Conservation (phyloP, 805 yeast genomes). For the Candida hispaniensis region DNA sequence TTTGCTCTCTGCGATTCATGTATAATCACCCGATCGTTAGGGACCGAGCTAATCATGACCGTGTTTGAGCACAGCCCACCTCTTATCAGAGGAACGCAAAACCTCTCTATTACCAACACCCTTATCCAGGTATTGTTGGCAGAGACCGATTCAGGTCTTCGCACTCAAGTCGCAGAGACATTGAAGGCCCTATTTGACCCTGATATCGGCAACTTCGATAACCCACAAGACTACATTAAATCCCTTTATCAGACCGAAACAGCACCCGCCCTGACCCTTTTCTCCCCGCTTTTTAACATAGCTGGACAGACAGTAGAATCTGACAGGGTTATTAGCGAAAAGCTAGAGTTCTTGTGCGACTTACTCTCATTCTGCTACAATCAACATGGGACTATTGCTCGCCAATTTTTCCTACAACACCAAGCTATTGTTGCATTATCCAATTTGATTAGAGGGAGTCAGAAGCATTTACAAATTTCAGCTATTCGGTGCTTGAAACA, state of each 20-base stretch:
- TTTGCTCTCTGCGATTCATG: slow-evolving; percentile 54
- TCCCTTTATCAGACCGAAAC: slow-evolving; percentile 4
- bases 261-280: slow-evolving; percentile 4
- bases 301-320: not conserved
- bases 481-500: slow-evolving; percentile 60
- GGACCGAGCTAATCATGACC: slow-evolving; percentile 69
- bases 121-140: slow-evolving; percentile 49
- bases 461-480: slow-evolving; percentile 49
- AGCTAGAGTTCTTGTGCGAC: slow-evolving; percentile 53
- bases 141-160: slow-evolving; percentile 59
- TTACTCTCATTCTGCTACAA: slow-evolving; percentile 54
- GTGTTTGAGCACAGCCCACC: slow-evolving; percentile 77
- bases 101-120: slow-evolving; percentile 19
- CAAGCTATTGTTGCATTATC: slow-evolving; percentile 48
- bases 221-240: slow-evolving; percentile 5
- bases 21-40: slow-evolving; percentile 47
- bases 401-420: slow-evolving; percentile 53
- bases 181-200: slow-evolving; percentile 63
- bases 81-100: slow-evolving; percentile 32
- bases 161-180: slow-evolving; percentile 78
- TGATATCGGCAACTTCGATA: slow-evolving; percentile 17
- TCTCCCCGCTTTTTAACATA: slow-evolving; percentile 2
- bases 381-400: slow-evolving; percentile 51
- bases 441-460: slow-evolving; percentile 37
- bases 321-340: slow-evolving; percentile 20